Percentiles rank a stretch among this genome's conserved stretches.
These are phyloP conservation scores for Pythium aristosporum DNA, from an alignment of 352 stramenopile genomes.

Conservation along the genomic window DNA sequence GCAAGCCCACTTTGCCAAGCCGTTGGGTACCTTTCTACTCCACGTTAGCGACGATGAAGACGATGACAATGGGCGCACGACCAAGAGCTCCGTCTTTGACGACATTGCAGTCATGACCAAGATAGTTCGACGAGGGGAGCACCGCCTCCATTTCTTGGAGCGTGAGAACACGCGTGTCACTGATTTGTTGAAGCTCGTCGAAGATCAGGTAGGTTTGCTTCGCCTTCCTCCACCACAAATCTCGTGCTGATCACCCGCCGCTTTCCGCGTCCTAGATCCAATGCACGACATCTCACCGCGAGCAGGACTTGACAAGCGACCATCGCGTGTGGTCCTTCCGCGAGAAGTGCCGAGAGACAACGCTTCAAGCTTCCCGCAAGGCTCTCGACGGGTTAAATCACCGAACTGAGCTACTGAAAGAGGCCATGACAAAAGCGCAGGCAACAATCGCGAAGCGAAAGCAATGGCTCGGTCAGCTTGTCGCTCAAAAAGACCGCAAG, in stretches of 20 bases:
- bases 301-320: slow-evolving; percentile 14
- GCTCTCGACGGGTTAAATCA: background rate
- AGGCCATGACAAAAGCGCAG: background rate
- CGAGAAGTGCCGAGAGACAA: slow-evolving; percentile 17
- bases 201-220: slow-evolving; percentile 12
- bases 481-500: slow-evolving; percentile 18
- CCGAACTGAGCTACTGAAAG: background rate
- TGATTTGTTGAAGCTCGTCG: slow-evolving; percentile 4
- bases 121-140: background rate
- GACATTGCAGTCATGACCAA: slow-evolving; percentile 14
- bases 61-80: background rate
- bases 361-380: slow-evolving; percentile 2
- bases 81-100: slow-evolving; percentile 5
- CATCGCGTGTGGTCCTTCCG: slow-evolving; percentile 18
- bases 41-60: background rate
- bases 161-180: background rate
- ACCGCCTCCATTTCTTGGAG: background rate
- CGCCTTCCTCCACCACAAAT: background rate
- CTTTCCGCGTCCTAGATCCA: slow-evolving; percentile 2
- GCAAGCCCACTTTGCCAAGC: slow-evolving; percentile 4
- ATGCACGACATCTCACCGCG: slow-evolving; percentile 7
- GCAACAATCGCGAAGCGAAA: background rate
- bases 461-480: slow-evolving; percentile 17
- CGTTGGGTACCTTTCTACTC: background rate
- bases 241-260: background rate